These are phyloP conservation scores for Echinochloa phyllopogon DNA, from an alignment of 176 grass and related monocot species.

Conservation along the genomic window DNA sequence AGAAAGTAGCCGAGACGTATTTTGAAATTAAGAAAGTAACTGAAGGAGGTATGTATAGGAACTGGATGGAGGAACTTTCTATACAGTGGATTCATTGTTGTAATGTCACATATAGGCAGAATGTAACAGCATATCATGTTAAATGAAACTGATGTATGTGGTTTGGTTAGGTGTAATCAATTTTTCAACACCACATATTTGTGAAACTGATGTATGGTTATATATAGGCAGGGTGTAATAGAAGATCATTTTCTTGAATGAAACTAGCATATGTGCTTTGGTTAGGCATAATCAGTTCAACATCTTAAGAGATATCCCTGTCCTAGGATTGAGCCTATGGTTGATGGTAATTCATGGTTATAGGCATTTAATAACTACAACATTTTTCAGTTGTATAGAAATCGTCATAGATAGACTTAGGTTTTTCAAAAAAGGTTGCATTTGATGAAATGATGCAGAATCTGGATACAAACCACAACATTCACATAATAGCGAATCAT, in stretches of 20 bases:
- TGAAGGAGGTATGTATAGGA: constrained; percentile 29
- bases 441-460: constrained; percentile 4
- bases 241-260: constrained; percentile 13
- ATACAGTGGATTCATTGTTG: neutral
- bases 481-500: neutral
- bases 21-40: constrained; percentile 26
- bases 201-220: constrained; percentile 4
- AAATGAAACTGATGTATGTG: constrained; percentile 12
- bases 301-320: neutral
- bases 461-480: neutral
- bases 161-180: constrained; percentile 35
- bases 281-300: constrained; percentile 26
- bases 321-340: neutral
- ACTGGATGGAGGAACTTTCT: constrained; percentile 15
- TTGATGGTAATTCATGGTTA: constrained; percentile 19
- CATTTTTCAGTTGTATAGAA: neutral
- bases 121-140: constrained; percentile 38
- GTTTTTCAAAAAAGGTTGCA: constrained; percentile 9
- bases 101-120: constrained; percentile 43
- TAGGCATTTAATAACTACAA: neutral
- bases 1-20: constrained; percentile 32
- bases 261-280: constrained; percentile 8
- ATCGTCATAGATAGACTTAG: neutral
- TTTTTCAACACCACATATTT: neutral
- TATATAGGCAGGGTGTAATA: constrained; percentile 43